phyloP scores from a whole-genome alignment of 2,329 filamentous ascomycete genomes.

The Aspergillus transmontanensis region DNA sequence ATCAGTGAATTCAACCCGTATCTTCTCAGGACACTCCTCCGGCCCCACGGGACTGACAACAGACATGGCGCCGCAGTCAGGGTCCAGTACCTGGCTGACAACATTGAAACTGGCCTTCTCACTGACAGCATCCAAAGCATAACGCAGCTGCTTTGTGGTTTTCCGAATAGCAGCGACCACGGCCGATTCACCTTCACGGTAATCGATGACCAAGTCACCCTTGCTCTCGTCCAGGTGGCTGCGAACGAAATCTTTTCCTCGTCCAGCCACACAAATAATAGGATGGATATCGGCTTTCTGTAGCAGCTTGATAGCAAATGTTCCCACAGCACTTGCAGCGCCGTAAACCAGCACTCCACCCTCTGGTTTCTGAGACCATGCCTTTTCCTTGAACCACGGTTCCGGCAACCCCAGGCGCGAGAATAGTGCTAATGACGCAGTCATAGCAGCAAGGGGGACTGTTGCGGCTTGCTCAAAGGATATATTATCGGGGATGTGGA shows the following conservation, averaged over 20 bases:
- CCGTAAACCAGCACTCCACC: slow-evolving; percentile 49
- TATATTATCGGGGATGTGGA: slow-evolving; percentile 52
- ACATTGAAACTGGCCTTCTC: neutral
- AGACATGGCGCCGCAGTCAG: neutral
- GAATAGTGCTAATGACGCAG: slow-evolving; percentile 54
- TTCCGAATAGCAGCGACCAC: neutral
- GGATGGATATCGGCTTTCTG: slow-evolving; percentile 58
- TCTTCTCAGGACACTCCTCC: neutral
- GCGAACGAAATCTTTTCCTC: slow-evolving; percentile 52
- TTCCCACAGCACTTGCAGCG: slow-evolving; percentile 55
- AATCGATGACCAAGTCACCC: slow-evolving; percentile 61
- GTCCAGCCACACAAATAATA: slow-evolving; percentile 59
- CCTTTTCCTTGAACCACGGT: slow-evolving; percentile 40
- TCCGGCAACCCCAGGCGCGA: slow-evolving; percentile 47
- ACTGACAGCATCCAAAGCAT: neutral
- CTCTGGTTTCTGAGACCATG: slow-evolving; percentile 31
- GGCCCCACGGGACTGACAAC: neutral
- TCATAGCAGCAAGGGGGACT: slow-evolving; percentile 57
- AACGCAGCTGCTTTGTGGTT: neutral
- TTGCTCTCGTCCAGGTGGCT: slow-evolving; percentile 52
- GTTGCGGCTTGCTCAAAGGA: slow-evolving; percentile 59
- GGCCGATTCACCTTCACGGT: slow-evolving; percentile 49
- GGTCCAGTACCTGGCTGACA: neutral
- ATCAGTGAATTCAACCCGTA: neutral
- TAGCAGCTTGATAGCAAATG: slow-evolving; percentile 59